Evolutionary conservation across 805 yeast species (phyloP).

Genomic region (Wickerhamiella nectarea): DNA sequence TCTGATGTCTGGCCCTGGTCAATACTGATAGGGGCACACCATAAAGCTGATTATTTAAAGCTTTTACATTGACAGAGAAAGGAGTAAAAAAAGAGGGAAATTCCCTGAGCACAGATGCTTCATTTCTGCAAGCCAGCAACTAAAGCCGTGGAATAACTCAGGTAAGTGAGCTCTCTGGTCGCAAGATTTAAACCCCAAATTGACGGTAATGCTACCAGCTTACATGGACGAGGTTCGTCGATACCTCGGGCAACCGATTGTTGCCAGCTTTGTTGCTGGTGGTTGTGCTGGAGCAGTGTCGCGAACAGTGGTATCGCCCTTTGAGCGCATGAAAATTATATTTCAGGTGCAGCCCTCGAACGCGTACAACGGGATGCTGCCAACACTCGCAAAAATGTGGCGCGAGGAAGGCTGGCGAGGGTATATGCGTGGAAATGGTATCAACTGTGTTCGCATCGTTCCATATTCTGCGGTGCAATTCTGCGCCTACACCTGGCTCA

Average conservation of each 20-base stretch:
- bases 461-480: conserved; percentile 95
- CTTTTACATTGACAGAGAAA: too few species aligned
- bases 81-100: too few species aligned
- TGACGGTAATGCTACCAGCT: too few species aligned
- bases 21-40: too few species aligned
- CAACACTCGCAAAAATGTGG: conserved; percentile 68
- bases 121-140: too few species aligned
- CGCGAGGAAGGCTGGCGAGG: conserved; percentile 87
- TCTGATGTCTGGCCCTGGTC: too few species aligned
- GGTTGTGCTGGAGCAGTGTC: conserved; percentile 94
- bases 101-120: too few species aligned
- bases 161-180: too few species aligned
- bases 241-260: conserved; percentile 25
- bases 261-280: conserved; percentile 81
- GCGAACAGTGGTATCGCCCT: conserved; percentile 85
- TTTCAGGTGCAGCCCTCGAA: conserved; percentile 73
- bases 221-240: not conserved
- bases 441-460: conserved; percentile 77
- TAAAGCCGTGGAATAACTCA: too few species aligned
- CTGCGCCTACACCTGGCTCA: conserved; percentile 53
- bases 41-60: too few species aligned
- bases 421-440: conserved; percentile 76
- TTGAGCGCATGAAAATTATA: conserved; percentile 84
- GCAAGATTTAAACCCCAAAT: too few species aligned
- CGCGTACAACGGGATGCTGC: conserved; percentile 51